Evolutionary conservation across 2,329 filamentous ascomycete species (phyloP).

Genomic region (Xylariaceae sp.): DNA sequence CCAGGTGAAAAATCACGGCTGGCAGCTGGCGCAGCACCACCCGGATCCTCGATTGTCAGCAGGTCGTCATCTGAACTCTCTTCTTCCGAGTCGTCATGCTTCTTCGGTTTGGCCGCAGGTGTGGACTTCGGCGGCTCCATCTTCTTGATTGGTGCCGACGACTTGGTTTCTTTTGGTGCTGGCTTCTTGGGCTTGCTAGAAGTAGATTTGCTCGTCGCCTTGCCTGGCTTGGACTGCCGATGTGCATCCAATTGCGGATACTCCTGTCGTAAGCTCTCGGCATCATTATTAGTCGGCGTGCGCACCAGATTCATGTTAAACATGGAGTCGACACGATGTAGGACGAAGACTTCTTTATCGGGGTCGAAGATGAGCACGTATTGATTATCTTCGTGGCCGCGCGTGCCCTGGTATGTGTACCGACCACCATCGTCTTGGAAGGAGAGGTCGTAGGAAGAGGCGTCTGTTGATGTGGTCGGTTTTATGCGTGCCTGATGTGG

Average conservation of each 20-base stretch:
- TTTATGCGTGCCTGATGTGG: constrained; percentile 58
- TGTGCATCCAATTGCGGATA: constrained; percentile 67
- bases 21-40: constrained; percentile 48
- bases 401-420: constrained; percentile 66
- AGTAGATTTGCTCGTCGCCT: constrained; percentile 33
- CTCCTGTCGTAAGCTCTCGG: constrained; percentile 67
- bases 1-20: constrained; percentile 55
- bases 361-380: constrained; percentile 79
- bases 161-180: constrained; percentile 27
- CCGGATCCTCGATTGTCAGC: constrained; percentile 66
- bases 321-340: constrained; percentile 81
- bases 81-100: constrained; percentile 46
- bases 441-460: constrained; percentile 58
- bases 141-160: constrained; percentile 32
- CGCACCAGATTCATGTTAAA: constrained; percentile 86
- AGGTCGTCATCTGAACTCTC: constrained; percentile 64
- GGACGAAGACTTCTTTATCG: constrained; percentile 74
- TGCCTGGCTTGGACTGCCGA: constrained; percentile 28
- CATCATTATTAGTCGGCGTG: constrained; percentile 68
- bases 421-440: constrained; percentile 61
- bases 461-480: constrained; percentile 51
- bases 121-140: constrained; percentile 25
- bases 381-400: constrained; percentile 61
- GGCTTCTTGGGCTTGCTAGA: constrained; percentile 38
- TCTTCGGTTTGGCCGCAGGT: constrained; percentile 28